Percentiles rank a stretch among this genome's conserved stretches.
phyloP scores from a whole-genome alignment of 2,329 filamentous ascomycete genomes.

The Beauveria caledonica region DNA sequence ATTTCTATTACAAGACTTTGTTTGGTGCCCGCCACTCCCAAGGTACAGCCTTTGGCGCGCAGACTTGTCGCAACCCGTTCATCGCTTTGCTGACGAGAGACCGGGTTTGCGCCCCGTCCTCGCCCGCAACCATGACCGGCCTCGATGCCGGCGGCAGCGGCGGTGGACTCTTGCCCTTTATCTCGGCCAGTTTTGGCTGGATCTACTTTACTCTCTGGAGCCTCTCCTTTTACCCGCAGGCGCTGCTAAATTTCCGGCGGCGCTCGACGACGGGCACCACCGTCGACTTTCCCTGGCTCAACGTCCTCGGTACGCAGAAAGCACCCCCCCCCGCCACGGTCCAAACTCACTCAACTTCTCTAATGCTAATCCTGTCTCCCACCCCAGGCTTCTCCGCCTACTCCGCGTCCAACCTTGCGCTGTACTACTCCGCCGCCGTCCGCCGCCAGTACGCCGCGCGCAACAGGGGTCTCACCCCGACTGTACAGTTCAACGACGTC shows the following conservation, averaged over 20 bases:
- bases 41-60: no score
- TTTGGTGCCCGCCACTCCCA: no score
- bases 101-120: no score
- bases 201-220: constrained; percentile 73
- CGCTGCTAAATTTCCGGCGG: constrained; percentile 68
- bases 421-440: constrained; percentile 73
- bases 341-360: not conserved
- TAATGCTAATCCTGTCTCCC: not conserved
- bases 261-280: constrained; percentile 75
- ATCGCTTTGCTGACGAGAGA: no score
- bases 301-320: constrained; percentile 44
- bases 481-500: constrained; percentile 84
- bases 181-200: constrained; percentile 62
- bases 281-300: constrained; percentile 78
- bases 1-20: no score
- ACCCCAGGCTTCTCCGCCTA: constrained; percentile 62
- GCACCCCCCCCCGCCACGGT: no score
- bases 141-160: not conserved
- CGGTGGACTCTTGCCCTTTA: constrained; percentile 33
- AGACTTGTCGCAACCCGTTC: no score
- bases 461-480: constrained; percentile 67
- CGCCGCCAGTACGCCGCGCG: constrained; percentile 76
- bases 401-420: constrained; percentile 61
- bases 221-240: constrained; percentile 86
- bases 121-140: not conserved